phyloP scores from a whole-genome alignment of 148 eudicot species.

The Fallopia convolvulus region DNA sequence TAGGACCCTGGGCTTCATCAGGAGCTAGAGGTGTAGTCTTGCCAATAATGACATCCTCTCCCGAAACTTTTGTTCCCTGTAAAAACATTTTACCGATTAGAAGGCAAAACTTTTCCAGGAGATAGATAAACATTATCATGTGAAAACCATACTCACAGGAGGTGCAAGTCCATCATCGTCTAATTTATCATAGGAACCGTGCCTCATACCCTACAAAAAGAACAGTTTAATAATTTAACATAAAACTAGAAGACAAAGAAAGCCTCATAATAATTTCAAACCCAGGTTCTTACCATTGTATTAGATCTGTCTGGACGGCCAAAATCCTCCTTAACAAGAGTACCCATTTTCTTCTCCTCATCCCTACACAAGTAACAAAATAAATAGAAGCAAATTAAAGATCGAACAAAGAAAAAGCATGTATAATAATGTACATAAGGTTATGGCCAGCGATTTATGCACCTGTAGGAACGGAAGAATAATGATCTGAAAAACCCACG shows the following conservation, averaged over 20 bases:
- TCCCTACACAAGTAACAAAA: constrained; percentile 38
- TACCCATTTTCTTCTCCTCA: constrained; percentile 98
- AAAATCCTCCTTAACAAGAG: constrained; percentile 88
- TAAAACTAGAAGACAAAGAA: constrained; percentile 4
- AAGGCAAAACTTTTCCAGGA: neutral
- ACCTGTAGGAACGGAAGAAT: constrained; percentile 95
- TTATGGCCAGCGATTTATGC: neutral
- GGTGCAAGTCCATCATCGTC: constrained; percentile 99
- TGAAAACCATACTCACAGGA: constrained; percentile 49
- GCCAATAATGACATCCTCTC: constrained; percentile 98
- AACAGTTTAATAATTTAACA: neutral
- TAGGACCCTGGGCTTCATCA: constrained; percentile 67
- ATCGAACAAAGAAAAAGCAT: neutral
- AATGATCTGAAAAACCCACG: constrained; percentile 94
- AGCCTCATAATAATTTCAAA: neutral
- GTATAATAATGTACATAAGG: neutral
- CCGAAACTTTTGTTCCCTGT: constrained; percentile 88
- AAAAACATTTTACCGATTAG: neutral
- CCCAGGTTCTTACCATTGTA: constrained; percentile 54
- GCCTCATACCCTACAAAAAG: constrained; percentile 75
- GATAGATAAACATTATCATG: neutral
- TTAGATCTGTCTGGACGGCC: constrained; percentile 91
- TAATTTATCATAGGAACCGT: constrained; percentile 94
- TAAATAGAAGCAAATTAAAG: neutral
- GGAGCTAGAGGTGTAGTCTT: constrained; percentile 82